Evolutionary conservation across 2,329 filamentous ascomycete species (phyloP), one percentile per base, ranked within the genome.

Genomic region (Sporothrix dimorphospora): DNA sequence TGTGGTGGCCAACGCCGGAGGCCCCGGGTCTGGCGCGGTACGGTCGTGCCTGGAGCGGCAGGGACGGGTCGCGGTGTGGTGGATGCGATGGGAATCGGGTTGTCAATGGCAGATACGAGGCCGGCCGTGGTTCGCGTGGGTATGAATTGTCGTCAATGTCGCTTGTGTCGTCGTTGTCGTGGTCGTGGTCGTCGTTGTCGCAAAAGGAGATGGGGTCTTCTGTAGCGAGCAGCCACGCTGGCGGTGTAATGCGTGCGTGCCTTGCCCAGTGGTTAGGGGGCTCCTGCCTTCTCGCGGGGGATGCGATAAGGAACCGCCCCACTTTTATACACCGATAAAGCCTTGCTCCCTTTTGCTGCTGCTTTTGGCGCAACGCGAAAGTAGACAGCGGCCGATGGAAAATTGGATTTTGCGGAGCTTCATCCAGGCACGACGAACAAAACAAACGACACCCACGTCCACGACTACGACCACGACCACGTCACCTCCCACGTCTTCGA

Each of bases 341-440:
- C 59, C 30, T 47, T 71, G 53, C 53, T 59, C 16, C 40, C 1
- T 9, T 30, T 21, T 24, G 30, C 6, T 40, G 57, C 11, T 34
- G 30, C 70, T 47, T 65, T 49, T 69, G 63, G 49, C 67, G 53
- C 68, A 42, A 49, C 65, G 66, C 65, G 66, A 69, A 51, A 69
- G 34, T 65, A 21, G 55, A 59, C 30, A n/a, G 7, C 30, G 30
- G 55, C 40, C 27, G 1, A 47, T 70, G 69, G 69, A 73, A 74
- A 73, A 74, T 71, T 65, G 73, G 34, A 72, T 73, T 70, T 57
- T 74, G 71, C 73, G 70, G 72, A 74, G 68, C 72, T 74, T 57
- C 40, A 12, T n/a, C 30, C 4, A 40, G 27, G 55, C 55, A 40
- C 30, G 30, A 59, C 55, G 47, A 72, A 49, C 9, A 45, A 59